Evolutionary conservation across 352 stramenopile genomes (phyloP).

Genomic region (Phytophthora capsici): DNA sequence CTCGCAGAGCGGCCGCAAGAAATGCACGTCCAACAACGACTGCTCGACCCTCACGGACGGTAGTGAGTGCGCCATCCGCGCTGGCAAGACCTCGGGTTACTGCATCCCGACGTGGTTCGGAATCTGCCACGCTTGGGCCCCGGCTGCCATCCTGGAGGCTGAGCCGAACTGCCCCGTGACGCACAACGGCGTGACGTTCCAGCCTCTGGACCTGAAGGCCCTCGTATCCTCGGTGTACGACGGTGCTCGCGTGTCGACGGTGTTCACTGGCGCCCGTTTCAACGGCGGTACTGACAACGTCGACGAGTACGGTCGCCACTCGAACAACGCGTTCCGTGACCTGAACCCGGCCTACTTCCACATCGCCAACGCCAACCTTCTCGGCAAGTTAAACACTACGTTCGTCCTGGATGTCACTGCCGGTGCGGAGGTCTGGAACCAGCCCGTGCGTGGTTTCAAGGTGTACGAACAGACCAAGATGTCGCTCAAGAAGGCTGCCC

Average conservation of each 20-base stretch:
- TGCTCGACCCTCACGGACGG: constrained; percentile 29
- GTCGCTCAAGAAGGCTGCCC: constrained; percentile 35
- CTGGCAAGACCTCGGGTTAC: constrained; percentile 42
- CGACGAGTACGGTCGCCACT: constrained; percentile 55
- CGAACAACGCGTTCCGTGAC: constrained; percentile 45
- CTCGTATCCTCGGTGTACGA: constrained; percentile 49
- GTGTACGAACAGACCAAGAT: constrained; percentile 48
- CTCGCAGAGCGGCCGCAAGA: constrained; percentile 23
- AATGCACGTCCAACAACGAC: constrained; percentile 34
- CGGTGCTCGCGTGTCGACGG: constrained; percentile 29
- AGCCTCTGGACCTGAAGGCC: constrained; percentile 49
- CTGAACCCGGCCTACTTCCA: constrained; percentile 55
- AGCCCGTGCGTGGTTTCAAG: constrained; percentile 54
- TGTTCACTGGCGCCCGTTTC: constrained; percentile 53
- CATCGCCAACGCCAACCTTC: constrained; percentile 49
- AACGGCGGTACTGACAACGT: constrained; percentile 25
- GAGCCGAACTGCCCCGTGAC: constrained; percentile 51
- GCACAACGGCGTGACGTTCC: constrained; percentile 47
- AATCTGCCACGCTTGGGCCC: constrained; percentile 55
- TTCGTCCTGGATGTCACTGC: constrained; percentile 51
- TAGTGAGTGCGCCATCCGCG: constrained; percentile 39
- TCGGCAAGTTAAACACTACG: constrained; percentile 43
- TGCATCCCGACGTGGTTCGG: constrained; percentile 55
- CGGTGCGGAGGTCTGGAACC: constrained; percentile 61
- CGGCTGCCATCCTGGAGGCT: constrained; percentile 44